Base-by-base conservation (phyloP, 768 basidiomycete genomes). In the Rhodotorula paludigena region DNA sequence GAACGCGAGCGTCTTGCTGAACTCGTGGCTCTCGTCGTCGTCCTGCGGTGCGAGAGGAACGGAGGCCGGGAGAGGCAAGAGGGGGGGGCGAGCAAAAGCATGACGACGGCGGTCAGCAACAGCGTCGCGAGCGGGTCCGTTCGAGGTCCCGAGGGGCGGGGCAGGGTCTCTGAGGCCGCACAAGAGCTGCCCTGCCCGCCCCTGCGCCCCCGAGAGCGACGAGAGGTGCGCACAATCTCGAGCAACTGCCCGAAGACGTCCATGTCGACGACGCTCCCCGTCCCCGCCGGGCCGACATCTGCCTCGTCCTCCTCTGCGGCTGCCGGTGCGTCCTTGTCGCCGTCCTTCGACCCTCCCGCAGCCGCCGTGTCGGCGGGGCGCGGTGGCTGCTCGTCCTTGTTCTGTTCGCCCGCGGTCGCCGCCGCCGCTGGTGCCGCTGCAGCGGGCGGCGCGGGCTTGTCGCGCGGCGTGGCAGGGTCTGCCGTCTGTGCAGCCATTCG, bases 201-300 rank as follows among this genome's bases (percentile, higher is more conserved):
- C 32, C 8, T 16, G 5, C 1, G 15, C 38, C 28, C 8, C 30
- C 18, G 41, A 4, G 33, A 20, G 48, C 12, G 39, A n/a, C 12
- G 18, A 38, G 33, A 15, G 21, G 10, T 15, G 69, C 75, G 48
- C 45, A 76, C 96, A 74, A 98, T 84, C 59, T 97, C 93, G 70
- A 92, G 83, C 71, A 98, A 85, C 79, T 98, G 94, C 10, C 78
- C 74, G 77, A 99, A 91, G 25, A 84, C 87, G 0, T 87, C 86
- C 85, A 86, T 84, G 77, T 96, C 85, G 75, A 97, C 85, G 44
- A 85, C 79, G 28, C 55, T 30, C 5, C 45, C 68, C 2, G 45
- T 61, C 3, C 52, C 42, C 15, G 67, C 44, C 45, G 39, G 32
- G 2, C 53, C 67, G 12, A 60, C 20, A 28, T 68, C 67, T 16